Base-by-base conservation (phyloP, 176 grass and related monocot genomes). In the Cenchrus purpureus region DNA sequence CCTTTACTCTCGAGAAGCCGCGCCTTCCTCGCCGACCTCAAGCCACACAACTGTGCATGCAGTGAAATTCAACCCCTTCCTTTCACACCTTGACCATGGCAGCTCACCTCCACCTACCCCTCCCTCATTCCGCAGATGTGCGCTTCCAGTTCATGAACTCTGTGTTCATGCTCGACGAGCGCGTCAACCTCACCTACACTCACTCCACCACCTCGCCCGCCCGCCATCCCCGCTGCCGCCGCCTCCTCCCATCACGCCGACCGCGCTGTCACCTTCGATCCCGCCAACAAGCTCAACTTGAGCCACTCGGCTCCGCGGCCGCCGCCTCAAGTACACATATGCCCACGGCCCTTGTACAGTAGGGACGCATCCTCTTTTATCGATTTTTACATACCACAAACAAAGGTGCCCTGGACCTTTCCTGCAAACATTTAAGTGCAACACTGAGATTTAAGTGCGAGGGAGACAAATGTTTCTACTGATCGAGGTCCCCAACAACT, bases 111-210 rank as follows among this genome's bases (percentile, higher is more conserved):
- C 11, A 29, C 58, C 44, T 53, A 7, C 46, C 11, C 58, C 12
- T 34, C 13, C 51, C 11, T 25, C 43, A 3, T 34, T 34, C 28
- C 22, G 71, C 73, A 99, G 97, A 96, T 77, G 88, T 88, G 83
- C 87, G 88, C 15, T 95, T 99, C 83, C 97, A 99, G 85, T 99
- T 99, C 91, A 95, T 99, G 74, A 99, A 94, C 79, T 84, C 74
- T 0, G 97, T 86, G 11, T 64, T 81, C 12, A 84, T 96, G 60
- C 81, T 94, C 83, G 90, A 95, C 75, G 94, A 94, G 88, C 81
- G 86, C 53, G 71, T 96, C 83, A 96, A 84, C 79, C 84, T 99
- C 68, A 99, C 91, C 65, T 99, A 96, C 86, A 91, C 78, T 0
- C 93, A 99, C 74, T 77, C 78, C 34, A 65, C 89, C 19, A 67